Evolutionary conservation across 1,284 basidiomycete genomes (phyloP).

Genomic region (Boletellus dicymbophilus): DNA sequence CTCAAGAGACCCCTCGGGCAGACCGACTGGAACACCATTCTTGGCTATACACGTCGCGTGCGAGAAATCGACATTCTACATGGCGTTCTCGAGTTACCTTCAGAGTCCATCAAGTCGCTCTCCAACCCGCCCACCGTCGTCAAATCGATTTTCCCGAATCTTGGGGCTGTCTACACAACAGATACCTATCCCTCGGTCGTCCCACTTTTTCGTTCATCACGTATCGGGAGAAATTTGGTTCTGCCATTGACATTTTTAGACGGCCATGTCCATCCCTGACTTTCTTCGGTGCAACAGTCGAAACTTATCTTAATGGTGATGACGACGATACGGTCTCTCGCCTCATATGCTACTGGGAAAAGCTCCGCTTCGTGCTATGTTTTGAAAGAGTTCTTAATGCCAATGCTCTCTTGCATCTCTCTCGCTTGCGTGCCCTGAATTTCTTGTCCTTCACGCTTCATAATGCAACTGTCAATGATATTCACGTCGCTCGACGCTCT

Average conservation of each 20-base stretch:
- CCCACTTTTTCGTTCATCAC: too few relatives aligned
- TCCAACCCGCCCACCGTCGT: not conserved
- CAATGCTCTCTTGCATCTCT: slow-evolving; percentile 9
- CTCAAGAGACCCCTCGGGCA: not conserved
- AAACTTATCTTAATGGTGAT: not conserved
- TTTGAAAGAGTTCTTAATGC: not conserved
- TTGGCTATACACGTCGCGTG: not conserved
- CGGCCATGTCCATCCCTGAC: not conserved
- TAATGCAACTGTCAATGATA: not conserved
- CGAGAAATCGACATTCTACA: not conserved
- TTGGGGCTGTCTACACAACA: not conserved
- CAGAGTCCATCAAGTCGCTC: not conserved
- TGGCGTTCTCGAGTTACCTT: not conserved
- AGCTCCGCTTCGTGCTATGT: slow-evolving; percentile 8
- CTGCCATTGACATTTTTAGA: not conserved
- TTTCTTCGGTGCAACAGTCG: not conserved
- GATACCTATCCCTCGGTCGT: too few relatives aligned
- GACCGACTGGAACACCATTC: slow-evolving; percentile 10
- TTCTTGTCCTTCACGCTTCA: not conserved
- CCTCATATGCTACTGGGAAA: slow-evolving; percentile 11
- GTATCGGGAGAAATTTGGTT: not conserved
- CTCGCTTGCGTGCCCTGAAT: slow-evolving; percentile 1
- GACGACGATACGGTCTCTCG: not conserved
- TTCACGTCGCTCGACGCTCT: not conserved
- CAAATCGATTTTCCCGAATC: not conserved